Evolutionary conservation across 2,329 filamentous ascomycete species (phyloP), one percentile per base, ranked within the genome.

Genomic region (Sclerotinia subarctica): DNA sequence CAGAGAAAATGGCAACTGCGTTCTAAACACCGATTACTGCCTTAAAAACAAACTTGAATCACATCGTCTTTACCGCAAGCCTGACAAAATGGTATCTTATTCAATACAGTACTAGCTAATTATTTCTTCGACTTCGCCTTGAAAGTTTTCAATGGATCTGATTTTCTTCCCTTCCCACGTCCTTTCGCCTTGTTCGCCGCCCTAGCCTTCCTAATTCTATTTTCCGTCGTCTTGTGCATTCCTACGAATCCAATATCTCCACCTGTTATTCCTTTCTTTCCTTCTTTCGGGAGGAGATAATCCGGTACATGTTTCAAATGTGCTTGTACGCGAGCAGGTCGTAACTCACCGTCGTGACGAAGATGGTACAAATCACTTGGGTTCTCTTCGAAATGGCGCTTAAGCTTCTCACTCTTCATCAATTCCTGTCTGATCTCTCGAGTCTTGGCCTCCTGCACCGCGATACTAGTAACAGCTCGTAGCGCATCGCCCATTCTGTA

Each of bases 331-430:
- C 92, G 84, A 19, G 94, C 92, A 32, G 93, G 89, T 69, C 93
- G 86, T 68, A 96, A 83, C 78, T 97, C 94, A 49, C 89, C 90
- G 77, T 99, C 95, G 77, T 99, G 95, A 35, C 94, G 87, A 72
- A 98, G 83, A 77, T 97, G 93, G 49, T 88, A 87, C 72, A 98
- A 81, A 77, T 98, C 94, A 44, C 90, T 88, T 0, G 95, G 95
- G 78, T 99, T 97, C 79, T 99, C 95, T 77, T 98, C 95, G 76
- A 98, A 99, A 82, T 98, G 93, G 64, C 93, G 86, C 80, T 95
- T 94, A 66, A 99, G 82, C 80, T 97, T 97, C 77, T 98, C 94
- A 72, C 90, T 94, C 81, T 96, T 96, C 74, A 97, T 84, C 17
- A 99, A 84, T 78, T 98, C 95, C 78, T 94, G 89, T 66, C 92